Evolutionary conservation across 2,329 filamentous ascomycete genomes (phyloP), one percentile per base, ranked within the genome.

Genomic region (Ceratocystis destructans): DNA sequence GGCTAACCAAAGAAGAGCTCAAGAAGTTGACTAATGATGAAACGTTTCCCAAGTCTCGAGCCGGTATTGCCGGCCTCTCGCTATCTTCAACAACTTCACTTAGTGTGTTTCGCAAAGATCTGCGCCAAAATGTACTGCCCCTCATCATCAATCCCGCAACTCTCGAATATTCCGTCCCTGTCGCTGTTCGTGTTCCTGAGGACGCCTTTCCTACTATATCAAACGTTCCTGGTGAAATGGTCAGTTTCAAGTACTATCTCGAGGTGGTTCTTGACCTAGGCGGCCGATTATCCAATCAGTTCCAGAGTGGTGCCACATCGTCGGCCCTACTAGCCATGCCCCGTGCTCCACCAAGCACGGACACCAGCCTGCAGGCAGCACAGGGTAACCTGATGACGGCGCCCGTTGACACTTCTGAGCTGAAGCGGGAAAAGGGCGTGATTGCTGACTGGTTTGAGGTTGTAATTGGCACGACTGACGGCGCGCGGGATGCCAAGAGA

Each of bases 231-330:
- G 91, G 93, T 2, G 87, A 89, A 44, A 94, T 97, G 86, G 94
- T 99, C 70, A 91, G 87, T 71, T 97, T 99, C 78, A 90, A 87
- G 70, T 97, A 99, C 73, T 89, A 92, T 70, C 82, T 96, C 22
- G 94, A 99, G 75, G 89, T 96, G 1, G 87, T 97, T 33, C 84
- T 96, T 25, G 94, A 99, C 73, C 80, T 97, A 0, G 92, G 94
- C 61, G 93, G 93, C 46, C 94, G 90, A 73, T 77, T 96, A 50
- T 84, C 87, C 1, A 84, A 84, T n/a, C 85, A 90, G 69, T 75
- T 84, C 63, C 87, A 90, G 71, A 82, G 85, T 53, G 82, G 86
- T 20, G 82, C 83, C 77, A 73, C 80, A 70, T 70, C 71, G n/a
- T 72, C 71, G 20, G 72, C 77, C 71, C 76, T 74, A 71, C 79